These are phyloP conservation scores for Colletotrichum caudatum DNA, from an alignment of 2,329 filamentous ascomycete species.

Conservation along the genomic window DNA sequence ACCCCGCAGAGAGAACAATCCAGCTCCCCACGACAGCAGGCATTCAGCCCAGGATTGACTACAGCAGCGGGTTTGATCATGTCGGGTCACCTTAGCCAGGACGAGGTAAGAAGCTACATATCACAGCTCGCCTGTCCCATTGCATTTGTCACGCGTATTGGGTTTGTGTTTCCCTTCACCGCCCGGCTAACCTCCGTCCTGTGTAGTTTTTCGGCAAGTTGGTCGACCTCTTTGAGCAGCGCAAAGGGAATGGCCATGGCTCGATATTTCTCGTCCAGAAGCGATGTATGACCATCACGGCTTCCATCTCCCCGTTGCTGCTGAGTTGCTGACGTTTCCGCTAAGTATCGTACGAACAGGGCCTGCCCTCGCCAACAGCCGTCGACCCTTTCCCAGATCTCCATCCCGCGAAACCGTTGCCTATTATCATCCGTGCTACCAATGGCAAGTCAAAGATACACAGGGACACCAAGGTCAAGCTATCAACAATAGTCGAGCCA, in stretches of 20 bases:
- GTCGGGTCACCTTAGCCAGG: constrained; percentile 66
- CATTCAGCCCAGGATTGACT: neutral
- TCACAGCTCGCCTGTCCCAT: neutral
- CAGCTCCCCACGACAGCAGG: neutral
- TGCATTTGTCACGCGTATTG: neutral
- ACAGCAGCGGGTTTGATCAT: constrained; percentile 46
- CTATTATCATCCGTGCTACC: constrained; percentile 85
- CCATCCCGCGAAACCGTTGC: constrained; percentile 68
- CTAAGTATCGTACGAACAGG: constrained; percentile 59
- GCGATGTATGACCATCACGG: constrained; percentile 65
- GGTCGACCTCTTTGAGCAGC: constrained; percentile 73
- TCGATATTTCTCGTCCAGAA: constrained; percentile 83
- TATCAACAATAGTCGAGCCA: constrained; percentile 85
- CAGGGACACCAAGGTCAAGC: constrained; percentile 72
- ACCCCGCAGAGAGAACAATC: neutral
- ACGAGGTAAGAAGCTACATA: constrained; percentile 61
- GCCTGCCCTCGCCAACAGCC: constrained; percentile 56
- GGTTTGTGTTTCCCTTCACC: constrained; percentile 14
- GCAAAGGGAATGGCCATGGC: constrained; percentile 77
- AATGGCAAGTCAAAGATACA: constrained; percentile 78
- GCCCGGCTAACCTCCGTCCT: neutral
- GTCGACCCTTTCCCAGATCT: constrained; percentile 70
- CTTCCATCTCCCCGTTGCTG: constrained; percentile 5
- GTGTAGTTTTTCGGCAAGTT: constrained; percentile 79
- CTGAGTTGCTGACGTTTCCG: constrained; percentile 1